A percentile compares a stretch with the other conserved stretches of the same genome.
Conservation (phyloP, 352 stramenopile genomes). For the Phytophthora uliginosa region DNA sequence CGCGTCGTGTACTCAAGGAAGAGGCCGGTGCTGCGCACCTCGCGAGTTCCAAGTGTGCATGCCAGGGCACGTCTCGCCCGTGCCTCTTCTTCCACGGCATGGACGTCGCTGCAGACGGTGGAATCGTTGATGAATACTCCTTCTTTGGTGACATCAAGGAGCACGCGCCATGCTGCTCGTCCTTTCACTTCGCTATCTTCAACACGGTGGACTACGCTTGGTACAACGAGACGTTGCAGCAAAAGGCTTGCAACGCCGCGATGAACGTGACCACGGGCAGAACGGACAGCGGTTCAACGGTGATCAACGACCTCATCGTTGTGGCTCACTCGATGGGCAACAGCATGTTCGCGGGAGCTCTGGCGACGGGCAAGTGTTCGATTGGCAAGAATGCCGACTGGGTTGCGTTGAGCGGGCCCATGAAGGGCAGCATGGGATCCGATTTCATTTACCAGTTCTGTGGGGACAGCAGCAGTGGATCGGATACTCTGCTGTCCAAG, state of each 20-base stretch:
- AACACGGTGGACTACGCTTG: slow-evolving; percentile 62
- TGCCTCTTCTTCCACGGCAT: slow-evolving; percentile 70
- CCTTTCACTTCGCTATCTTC: slow-evolving; percentile 51
- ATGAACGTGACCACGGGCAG: slow-evolving; percentile 36
- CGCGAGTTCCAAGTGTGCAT: slow-evolving; percentile 44
- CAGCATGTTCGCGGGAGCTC: slow-evolving; percentile 52
- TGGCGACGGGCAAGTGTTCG: slow-evolving; percentile 54
- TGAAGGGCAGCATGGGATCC: slow-evolving; percentile 62
- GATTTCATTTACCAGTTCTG: slow-evolving; percentile 55
- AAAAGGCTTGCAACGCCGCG: slow-evolving; percentile 47
- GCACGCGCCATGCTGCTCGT: slow-evolving; percentile 64
- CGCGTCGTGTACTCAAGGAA: slow-evolving; percentile 26
- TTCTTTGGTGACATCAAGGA: slow-evolving; percentile 61
- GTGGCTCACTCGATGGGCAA: slow-evolving; percentile 72
- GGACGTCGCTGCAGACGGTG: slow-evolving; percentile 41
- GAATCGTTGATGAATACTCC: slow-evolving; percentile 39
- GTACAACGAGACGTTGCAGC: slow-evolving; percentile 54
- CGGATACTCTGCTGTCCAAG: slow-evolving; percentile 25
- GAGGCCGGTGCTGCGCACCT: slow-evolving; percentile 28
- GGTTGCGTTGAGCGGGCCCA: slow-evolving; percentile 48
- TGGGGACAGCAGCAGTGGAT: slow-evolving; percentile 24
- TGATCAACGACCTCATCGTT: slow-evolving; percentile 60
- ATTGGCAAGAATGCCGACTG: slow-evolving; percentile 46
- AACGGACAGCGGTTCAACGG: slow-evolving; percentile 32
- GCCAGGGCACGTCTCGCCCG: slow-evolving; percentile 42